Evolutionary conservation across 352 stramenopile genomes (phyloP), one percentile per base, ranked within the genome.

Genomic region (Globisporangium parvum): DNA sequence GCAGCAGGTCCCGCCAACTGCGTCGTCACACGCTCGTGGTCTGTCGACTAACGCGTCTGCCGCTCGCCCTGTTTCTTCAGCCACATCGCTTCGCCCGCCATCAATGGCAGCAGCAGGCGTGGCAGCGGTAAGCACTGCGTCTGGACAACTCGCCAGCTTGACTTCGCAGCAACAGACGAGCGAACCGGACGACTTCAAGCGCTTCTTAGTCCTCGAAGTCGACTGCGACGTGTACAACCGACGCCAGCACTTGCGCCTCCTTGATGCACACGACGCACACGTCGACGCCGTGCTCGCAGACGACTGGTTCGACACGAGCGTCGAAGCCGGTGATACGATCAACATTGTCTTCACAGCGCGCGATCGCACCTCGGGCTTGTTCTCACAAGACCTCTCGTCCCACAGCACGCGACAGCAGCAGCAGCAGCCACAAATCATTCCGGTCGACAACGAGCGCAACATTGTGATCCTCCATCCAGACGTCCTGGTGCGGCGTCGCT

Each of bases 251-350:
- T 62, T 93, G 51, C 67, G 71, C 17, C 61, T 88, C n/a, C 55
- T 93, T 50, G 79, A 89, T 65, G 74, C 87, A 42, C 63, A 80
- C 41, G 81, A 91, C 41, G 52, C 62, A 33, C 71, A 88, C 28
- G 55, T 89, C 23, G 67, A 88, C 51, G 71, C 79, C 21, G 49
- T 84, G 24, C 61, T 93, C 26, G 56, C 46, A 40, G 79, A 87
- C 15, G 79, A 88, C 59, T 93, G 84, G 84, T 93, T 82, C 73
- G 79, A 91, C 33, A 77, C 77, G n/a, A 52, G 55, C 48, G 57
- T 91, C 20, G 70, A 87, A 63, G 79, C 78, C 42, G 84, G 84
- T 3, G 84, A 91, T 57, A 87, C 76, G 6, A 71, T 93, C 60
- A 88, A 91, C 66, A 74, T 91, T 58, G 69, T 93, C 33, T 80